These are phyloP conservation scores for Coprinellus micaceus DNA, from an alignment of 768 basidiomycete genomes.

Conservation along the genomic window DNA sequence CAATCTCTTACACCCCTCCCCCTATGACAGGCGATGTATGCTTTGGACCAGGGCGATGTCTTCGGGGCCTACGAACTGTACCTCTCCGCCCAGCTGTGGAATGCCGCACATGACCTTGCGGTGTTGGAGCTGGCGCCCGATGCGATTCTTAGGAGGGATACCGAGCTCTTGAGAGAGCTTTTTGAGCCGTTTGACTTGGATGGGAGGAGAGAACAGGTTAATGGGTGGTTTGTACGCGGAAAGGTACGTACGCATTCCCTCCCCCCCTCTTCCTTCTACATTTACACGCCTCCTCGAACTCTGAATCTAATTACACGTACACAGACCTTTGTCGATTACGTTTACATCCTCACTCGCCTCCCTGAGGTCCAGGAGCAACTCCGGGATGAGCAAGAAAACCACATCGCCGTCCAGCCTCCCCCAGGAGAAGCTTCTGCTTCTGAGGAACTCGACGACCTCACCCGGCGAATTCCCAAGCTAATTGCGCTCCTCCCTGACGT, in stretches of 20 bases:
- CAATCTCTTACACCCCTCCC: not conserved
- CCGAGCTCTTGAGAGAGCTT: constrained; percentile 60
- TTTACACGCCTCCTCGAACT: too few relatives aligned
- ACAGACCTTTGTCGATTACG: constrained; percentile 75
- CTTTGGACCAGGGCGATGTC: constrained; percentile 54
- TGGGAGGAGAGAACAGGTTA: constrained; percentile 45
- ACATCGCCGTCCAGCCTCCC: constrained; percentile 30
- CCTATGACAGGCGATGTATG: constrained; percentile 56
- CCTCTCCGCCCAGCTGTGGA: constrained; percentile 63
- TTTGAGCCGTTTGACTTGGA: constrained; percentile 56
- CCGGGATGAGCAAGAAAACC: constrained; percentile 25
- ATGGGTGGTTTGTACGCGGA: constrained; percentile 80
- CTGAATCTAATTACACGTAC: too few relatives aligned
- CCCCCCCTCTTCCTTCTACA: not conserved
- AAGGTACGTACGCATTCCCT: constrained; percentile 48
- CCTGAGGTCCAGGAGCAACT: constrained; percentile 47
- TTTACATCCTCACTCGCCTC: constrained; percentile 55
- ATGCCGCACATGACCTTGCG: constrained; percentile 81
- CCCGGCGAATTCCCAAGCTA: constrained; percentile 57
- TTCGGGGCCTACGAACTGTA: constrained; percentile 78
- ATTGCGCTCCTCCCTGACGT: constrained; percentile 69
- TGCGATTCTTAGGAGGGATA: constrained; percentile 67
- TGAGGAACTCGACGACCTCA: constrained; percentile 57
- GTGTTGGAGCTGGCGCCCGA: constrained; percentile 86
- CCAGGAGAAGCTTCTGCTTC: constrained; percentile 42